Evolutionary conservation across 345 rosid genomes (phyloP).

Genomic region (Salix purpurea): DNA sequence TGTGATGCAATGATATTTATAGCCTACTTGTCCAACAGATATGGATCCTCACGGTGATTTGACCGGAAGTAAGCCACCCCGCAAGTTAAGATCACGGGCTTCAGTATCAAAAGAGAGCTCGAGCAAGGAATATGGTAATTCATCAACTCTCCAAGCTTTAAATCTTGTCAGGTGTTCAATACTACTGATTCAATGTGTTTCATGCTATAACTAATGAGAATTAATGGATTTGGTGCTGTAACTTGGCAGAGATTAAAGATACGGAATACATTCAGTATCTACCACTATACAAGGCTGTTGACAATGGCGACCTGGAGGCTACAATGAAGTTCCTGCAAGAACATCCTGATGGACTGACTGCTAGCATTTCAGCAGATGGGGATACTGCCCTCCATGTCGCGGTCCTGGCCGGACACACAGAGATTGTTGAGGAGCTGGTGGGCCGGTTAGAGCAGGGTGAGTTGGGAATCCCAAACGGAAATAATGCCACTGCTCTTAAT

Average conservation of each 20-base stretch:
- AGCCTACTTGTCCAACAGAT: background rate
- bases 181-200: background rate
- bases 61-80: background rate
- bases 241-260: conserved; percentile 10
- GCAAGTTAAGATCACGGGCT: background rate
- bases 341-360: conserved; percentile 36
- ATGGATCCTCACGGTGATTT: conserved; percentile 10
- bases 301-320: conserved; percentile 49
- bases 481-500: conserved; percentile 53
- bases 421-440: conserved; percentile 52
- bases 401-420: conserved; percentile 55
- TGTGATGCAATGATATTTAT: background rate
- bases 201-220: background rate
- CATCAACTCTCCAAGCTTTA: background rate
- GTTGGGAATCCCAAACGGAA: conserved; percentile 31
- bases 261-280: conserved; percentile 27
- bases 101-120: background rate
- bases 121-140: conserved; percentile 6
- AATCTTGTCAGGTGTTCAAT: background rate
- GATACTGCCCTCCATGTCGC: conserved; percentile 65
- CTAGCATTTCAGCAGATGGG: conserved; percentile 49
- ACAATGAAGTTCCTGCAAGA: conserved; percentile 38
- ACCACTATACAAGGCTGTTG: conserved; percentile 49
- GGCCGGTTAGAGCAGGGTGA: conserved; percentile 13
- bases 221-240: background rate